Conservation (phyloP, 2,329 filamentous ascomycete species). For the Lasiodiplodia gonubiensis region DNA sequence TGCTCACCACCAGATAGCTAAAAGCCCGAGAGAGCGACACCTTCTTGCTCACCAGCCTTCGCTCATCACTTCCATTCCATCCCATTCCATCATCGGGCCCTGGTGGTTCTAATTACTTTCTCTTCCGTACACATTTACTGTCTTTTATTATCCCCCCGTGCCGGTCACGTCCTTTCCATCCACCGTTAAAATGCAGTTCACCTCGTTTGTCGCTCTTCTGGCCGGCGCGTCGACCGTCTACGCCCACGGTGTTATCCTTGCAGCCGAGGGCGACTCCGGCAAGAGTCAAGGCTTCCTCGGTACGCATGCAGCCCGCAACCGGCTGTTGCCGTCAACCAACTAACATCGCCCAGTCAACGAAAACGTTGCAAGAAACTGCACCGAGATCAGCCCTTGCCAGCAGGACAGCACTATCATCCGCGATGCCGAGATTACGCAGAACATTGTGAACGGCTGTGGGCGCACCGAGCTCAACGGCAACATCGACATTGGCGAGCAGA, state of each 20-base stretch:
- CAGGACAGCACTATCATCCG: constrained; percentile 47
- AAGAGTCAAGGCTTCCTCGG: constrained; percentile 40
- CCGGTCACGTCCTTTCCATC: constrained; percentile 9
- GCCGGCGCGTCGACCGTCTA: constrained; percentile 39
- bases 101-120: constrained; percentile 20
- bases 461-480: constrained; percentile 45
- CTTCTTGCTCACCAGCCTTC: constrained; percentile 23
- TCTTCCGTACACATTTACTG: constrained; percentile 7
- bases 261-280: constrained; percentile 39
- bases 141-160: constrained; percentile 11
- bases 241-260: constrained; percentile 41
- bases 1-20: constrained; percentile 9
- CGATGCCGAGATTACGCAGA: constrained; percentile 44
- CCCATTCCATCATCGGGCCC: constrained; percentile 15
- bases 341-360: constrained; percentile 38
- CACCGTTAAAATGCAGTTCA: constrained; percentile 36
- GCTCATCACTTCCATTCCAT: constrained; percentile 18
- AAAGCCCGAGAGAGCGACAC: constrained; percentile 10
- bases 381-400: constrained; percentile 46
- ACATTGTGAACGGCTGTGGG: constrained; percentile 47
- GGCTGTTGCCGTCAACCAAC: constrained; percentile 1
- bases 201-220: constrained; percentile 39
- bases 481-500: constrained; percentile 48
- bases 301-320: constrained; percentile 31
- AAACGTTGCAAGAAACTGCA: constrained; percentile 45